Evolutionary conservation across 2,329 filamentous ascomycete genomes (phyloP).

Genomic region (Aspergillus sp.): DNA sequence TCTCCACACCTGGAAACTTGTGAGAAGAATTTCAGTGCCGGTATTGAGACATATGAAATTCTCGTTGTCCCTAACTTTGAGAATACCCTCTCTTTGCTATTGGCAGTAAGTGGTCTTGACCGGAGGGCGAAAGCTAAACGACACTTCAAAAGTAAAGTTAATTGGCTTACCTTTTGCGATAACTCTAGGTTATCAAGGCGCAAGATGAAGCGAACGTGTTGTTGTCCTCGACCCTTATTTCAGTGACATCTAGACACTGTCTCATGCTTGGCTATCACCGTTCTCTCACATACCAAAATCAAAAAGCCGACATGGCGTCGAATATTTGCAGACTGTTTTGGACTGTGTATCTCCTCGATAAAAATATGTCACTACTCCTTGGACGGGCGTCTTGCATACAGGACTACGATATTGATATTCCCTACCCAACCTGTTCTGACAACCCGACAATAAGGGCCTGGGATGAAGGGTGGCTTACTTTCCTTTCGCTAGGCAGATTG

Average conservation of each 20-base stretch:
- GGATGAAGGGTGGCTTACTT: slow-evolving; percentile 2
- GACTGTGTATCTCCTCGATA: slow-evolving; percentile 4
- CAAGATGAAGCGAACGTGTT: slow-evolving; percentile 20
- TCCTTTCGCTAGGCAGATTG: slow-evolving; percentile 11
- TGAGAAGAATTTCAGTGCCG: slow-evolving; percentile 16
- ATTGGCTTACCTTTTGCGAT: not conserved
- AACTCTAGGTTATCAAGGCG: slow-evolving; percentile 17
- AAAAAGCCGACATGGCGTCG: not conserved
- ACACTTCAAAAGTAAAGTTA: not conserved
- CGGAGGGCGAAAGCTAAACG: not conserved
- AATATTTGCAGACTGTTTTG: slow-evolving; percentile 5
- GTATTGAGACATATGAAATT: slow-evolving; percentile 25
- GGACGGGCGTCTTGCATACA: slow-evolving; percentile 1
- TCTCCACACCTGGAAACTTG: slow-evolving; percentile 7
- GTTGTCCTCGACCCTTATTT: slow-evolving; percentile 17
- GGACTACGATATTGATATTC: slow-evolving; percentile 1
- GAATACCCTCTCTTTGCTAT: slow-evolving; percentile 21
- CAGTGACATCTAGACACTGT: slow-evolving; percentile 20
- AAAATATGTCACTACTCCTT: slow-evolving; percentile 3
- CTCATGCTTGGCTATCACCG: slow-evolving; percentile 23
- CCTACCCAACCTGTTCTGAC: not conserved
- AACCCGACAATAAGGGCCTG: not conserved
- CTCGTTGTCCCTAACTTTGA: slow-evolving; percentile 25
- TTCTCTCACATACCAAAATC: slow-evolving; percentile 14
- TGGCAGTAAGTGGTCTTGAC: slow-evolving; percentile 21